phyloP scores from a whole-genome alignment of 371 early-diverging fungal species.

The Rhizopus arrhizus region DNA sequence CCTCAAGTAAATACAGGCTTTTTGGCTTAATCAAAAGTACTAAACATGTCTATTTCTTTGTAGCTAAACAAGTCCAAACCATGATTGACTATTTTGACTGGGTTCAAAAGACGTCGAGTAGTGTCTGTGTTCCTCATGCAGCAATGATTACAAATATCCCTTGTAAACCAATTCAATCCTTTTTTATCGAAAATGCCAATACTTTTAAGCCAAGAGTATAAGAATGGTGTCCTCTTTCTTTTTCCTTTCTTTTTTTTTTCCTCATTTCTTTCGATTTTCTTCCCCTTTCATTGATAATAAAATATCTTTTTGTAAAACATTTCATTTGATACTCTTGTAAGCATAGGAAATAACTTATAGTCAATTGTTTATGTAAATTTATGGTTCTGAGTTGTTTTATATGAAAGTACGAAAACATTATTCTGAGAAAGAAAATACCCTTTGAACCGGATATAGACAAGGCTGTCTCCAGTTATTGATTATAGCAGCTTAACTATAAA shows the following conservation, averaged over 20 bases:
- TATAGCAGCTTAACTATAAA: too few relatives aligned
- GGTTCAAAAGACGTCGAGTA: conserved; percentile 28
- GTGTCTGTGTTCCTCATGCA: conserved; percentile 31
- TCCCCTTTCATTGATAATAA: not conserved
- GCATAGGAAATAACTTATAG: too few relatives aligned
- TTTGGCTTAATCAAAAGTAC: not conserved
- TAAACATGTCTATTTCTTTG: not conserved
- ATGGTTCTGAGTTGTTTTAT: too few relatives aligned
- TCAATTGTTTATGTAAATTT: too few relatives aligned
- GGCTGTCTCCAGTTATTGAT: too few relatives aligned
- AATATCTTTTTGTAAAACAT: too few relatives aligned
- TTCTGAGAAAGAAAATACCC: too few relatives aligned
- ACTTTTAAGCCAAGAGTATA: conserved; percentile 38
- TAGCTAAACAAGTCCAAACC: conserved; percentile 35
- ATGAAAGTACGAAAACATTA: too few relatives aligned
- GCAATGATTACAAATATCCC: conserved; percentile 28
- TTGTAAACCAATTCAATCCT: conserved; percentile 18
- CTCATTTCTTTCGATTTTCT: not conserved
- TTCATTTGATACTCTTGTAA: too few relatives aligned
- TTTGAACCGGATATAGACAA: too few relatives aligned
- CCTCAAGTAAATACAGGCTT: conserved; percentile 22
- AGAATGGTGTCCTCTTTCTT: not conserved
- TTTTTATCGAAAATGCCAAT: conserved; percentile 36
- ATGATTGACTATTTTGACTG: conserved; percentile 40
- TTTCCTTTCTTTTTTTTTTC: not conserved